Conservation (phyloP, 495 filamentous ascomycete species). For the Penicillium lividum region DNA sequence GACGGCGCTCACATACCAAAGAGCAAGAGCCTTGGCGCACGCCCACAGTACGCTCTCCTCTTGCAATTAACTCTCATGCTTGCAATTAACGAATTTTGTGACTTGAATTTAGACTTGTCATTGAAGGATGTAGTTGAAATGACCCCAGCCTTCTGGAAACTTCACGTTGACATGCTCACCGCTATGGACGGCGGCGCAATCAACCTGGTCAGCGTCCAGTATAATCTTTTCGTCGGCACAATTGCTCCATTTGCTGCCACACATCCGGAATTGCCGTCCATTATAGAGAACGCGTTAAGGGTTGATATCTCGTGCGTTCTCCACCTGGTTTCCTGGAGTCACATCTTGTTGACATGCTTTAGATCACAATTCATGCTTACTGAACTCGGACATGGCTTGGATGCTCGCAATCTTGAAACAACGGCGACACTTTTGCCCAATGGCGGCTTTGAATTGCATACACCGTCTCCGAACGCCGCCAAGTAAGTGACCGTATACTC, state of each 20-base stretch:
- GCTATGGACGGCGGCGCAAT: slow-evolving; percentile 17
- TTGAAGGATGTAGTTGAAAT: slow-evolving; percentile 10
- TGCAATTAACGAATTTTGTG: background rate
- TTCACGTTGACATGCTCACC: slow-evolving; percentile 23
- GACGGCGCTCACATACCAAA: background rate
- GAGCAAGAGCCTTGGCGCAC: background rate
- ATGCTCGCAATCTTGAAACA: slow-evolving; percentile 41
- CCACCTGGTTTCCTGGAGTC: background rate
- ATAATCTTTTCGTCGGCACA: slow-evolving; percentile 41
- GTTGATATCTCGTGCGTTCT: slow-evolving; percentile 5
- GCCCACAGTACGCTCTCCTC: background rate
- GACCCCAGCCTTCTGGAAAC: slow-evolving; percentile 21
- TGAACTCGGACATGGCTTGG: slow-evolving; percentile 40
- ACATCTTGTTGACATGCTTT: background rate
- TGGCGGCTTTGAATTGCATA: slow-evolving; percentile 37
- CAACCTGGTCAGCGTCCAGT: slow-evolving; percentile 33
- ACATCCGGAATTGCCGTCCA: slow-evolving; percentile 28
- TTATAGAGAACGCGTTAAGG: slow-evolving; percentile 6
- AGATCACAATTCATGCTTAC: slow-evolving; percentile 34
- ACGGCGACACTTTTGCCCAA: slow-evolving; percentile 34
- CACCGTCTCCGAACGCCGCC: slow-evolving; percentile 26
- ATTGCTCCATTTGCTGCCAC: slow-evolving; percentile 31
- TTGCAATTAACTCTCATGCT: background rate
- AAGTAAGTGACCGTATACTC: slow-evolving; percentile 18
- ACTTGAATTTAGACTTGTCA: slow-evolving; percentile 6